Conservation (phyloP, 2,329 filamentous ascomycete species). For the Nothopassalora personata region DNA sequence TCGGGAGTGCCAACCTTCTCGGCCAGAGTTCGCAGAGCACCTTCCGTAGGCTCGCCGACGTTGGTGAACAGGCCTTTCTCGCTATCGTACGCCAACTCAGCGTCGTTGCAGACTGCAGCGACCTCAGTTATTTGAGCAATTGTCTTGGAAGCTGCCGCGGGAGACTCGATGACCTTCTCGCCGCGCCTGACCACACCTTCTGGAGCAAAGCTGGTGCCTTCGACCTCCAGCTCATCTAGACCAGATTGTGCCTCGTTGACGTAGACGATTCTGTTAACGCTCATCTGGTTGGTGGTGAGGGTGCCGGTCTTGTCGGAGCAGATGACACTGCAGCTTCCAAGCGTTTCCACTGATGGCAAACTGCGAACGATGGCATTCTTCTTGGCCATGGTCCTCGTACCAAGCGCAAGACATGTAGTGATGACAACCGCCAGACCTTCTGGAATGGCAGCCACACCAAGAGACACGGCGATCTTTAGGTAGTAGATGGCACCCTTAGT, state of each 20-base stretch:
- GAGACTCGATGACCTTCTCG: constrained; percentile 63
- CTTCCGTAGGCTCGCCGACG: constrained; percentile 92
- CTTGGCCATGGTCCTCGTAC: constrained; percentile 96
- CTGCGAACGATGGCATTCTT: constrained; percentile 97
- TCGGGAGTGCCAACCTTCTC: constrained; percentile 91
- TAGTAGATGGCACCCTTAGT: constrained; percentile 98
- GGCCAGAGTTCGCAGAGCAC: constrained; percentile 79
- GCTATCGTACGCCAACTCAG: constrained; percentile 73
- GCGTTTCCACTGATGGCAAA: constrained; percentile 90
- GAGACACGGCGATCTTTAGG: constrained; percentile 96
- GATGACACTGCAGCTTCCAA: constrained; percentile 98
- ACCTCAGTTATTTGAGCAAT: constrained; percentile 70
- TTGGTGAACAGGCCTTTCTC: constrained; percentile 70
- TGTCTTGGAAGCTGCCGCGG: constrained; percentile 67
- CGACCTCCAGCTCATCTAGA: constrained; percentile 80
- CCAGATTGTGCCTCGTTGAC: constrained; percentile 67
- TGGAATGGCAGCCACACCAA: constrained; percentile 95
- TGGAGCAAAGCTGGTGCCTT: constrained; percentile 88
- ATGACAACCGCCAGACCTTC: constrained; percentile 97
- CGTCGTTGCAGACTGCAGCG: constrained; percentile 79
- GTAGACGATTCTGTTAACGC: constrained; percentile 86
- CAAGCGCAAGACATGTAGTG: constrained; percentile 93
- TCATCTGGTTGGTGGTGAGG: constrained; percentile 98
- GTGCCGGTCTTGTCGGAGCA: constrained; percentile 99
- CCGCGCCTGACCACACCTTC: constrained; percentile 64